A percentile compares a stretch with the other conserved stretches of the same genome.
These are phyloP conservation scores for Parascedosporium putredinis DNA, from an alignment of 2,329 filamentous ascomycete genomes.

Conservation along the genomic window DNA sequence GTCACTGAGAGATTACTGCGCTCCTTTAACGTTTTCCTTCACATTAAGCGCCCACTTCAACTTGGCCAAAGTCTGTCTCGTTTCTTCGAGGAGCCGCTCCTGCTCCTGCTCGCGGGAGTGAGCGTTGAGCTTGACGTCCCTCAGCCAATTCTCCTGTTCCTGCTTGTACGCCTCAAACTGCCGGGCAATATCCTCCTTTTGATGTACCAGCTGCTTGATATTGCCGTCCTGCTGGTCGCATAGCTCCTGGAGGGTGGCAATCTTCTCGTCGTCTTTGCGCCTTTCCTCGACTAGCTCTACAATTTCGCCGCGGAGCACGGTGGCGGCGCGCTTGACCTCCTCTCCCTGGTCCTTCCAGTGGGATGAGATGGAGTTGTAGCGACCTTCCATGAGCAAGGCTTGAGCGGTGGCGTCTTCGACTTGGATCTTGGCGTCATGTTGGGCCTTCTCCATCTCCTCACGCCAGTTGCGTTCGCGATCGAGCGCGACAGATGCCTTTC, in stretches of 20 bases:
- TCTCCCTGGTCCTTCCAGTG: conserved; percentile 59
- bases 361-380: conserved; percentile 55
- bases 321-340: conserved; percentile 43
- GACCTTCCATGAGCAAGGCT: conserved; percentile 57
- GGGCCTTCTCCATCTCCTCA: conserved; percentile 52
- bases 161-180: conserved; percentile 56
- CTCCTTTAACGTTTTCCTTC: conserved; percentile 48
- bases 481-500: conserved; percentile 48
- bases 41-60: conserved; percentile 64
- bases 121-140: conserved; percentile 47
- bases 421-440: conserved; percentile 47
- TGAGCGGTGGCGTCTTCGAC: conserved; percentile 56
- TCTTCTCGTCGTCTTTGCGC: conserved; percentile 50
- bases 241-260: conserved; percentile 54
- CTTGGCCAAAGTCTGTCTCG: conserved; percentile 52
- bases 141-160: conserved; percentile 51
- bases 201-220: conserved; percentile 45
- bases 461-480: conserved; percentile 51
- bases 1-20: conserved; percentile 34
- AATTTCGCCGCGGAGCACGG: conserved; percentile 42
- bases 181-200: conserved; percentile 50
- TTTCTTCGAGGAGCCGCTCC: conserved; percentile 44
- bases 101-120: conserved; percentile 50
- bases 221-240: conserved; percentile 65
- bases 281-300: conserved; percentile 43